Conservation (phyloP, 2,329 filamentous ascomycete genomes). For the Pestalotiopsis sp. region DNA sequence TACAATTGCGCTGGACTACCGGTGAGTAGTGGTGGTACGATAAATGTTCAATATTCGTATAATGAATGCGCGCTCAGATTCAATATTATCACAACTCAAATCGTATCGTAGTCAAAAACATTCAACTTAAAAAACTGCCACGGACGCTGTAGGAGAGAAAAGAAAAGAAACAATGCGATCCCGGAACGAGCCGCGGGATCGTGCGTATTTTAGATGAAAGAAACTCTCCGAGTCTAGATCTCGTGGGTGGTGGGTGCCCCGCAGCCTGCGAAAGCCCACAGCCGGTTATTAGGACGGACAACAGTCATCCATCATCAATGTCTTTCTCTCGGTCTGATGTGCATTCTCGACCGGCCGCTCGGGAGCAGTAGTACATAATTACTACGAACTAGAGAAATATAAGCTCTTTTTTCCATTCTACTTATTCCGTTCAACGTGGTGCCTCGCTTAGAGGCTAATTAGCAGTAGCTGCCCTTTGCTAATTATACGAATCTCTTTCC, state of each 20-base stretch:
- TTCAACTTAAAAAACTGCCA: not conserved
- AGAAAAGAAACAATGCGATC: conserved; percentile 2
- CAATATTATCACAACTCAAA: not conserved
- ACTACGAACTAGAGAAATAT: not conserved
- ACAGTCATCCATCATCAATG: not conserved
- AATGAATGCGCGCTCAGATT: not conserved
- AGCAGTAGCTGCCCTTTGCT: not conserved
- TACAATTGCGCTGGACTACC: not conserved
- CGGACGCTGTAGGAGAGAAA: not conserved
- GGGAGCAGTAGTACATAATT: not conserved
- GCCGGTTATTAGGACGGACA: not conserved
- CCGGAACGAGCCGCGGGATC: conserved; percentile 1
- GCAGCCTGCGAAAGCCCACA: not conserved
- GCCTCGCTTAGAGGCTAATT: not conserved
- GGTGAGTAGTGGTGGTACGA: not conserved
- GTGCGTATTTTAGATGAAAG: not conserved
- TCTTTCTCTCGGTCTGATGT: not conserved
- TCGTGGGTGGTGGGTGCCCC: not conserved
- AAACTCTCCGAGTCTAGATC: conserved; percentile 3
- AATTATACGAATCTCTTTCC: not conserved
- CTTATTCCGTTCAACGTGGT: not conserved
- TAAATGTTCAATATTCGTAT: not conserved
- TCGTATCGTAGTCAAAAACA: not conserved
- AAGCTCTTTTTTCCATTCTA: not conserved
- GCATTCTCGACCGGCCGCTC: not conserved